A percentile compares a stretch with the other conserved stretches of the same genome.
phyloP scores from a whole-genome alignment of 2,329 filamentous ascomycete species.

The Drechslerella coelobrocha region DNA sequence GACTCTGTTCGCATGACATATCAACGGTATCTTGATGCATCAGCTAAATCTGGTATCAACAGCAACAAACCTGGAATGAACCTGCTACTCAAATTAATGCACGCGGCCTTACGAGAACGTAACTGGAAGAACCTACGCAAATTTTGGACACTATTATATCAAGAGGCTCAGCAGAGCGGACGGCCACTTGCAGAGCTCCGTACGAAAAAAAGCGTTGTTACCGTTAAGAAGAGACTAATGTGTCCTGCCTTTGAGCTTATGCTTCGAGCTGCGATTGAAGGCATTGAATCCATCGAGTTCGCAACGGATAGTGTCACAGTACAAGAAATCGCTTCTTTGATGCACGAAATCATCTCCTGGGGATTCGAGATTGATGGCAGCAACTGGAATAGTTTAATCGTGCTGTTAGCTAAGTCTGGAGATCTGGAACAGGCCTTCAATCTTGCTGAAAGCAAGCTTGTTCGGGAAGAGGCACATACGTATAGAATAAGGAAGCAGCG shows the following conservation, averaged over 20 bases:
- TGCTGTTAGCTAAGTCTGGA: constrained; percentile 21
- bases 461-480: constrained; percentile 14
- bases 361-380: constrained; percentile 45
- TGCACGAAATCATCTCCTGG: constrained; percentile 28
- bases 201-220: constrained; percentile 36
- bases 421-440: constrained; percentile 37
- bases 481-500: constrained; percentile 21
- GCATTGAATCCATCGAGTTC: not conserved
- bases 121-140: constrained; percentile 32
- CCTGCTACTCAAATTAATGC: constrained; percentile 39
- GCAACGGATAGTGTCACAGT: constrained; percentile 19
- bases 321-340: constrained; percentile 22
- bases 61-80: constrained; percentile 38
- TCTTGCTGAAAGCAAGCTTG: constrained; percentile 23
- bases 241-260: constrained; percentile 45
- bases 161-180: constrained; percentile 23
- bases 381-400: constrained; percentile 45
- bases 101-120: constrained; percentile 27
- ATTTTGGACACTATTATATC: constrained; percentile 33
- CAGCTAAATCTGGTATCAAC: constrained; percentile 9
- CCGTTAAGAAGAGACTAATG: constrained; percentile 39
- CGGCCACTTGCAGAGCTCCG: constrained; percentile 33
- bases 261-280: constrained; percentile 36
- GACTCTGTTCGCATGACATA: constrained; percentile 34
- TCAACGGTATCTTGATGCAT: constrained; percentile 22